Conservation (phyloP, 2,329 filamentous ascomycete species). For the Colletotrichum sp. region DNA sequence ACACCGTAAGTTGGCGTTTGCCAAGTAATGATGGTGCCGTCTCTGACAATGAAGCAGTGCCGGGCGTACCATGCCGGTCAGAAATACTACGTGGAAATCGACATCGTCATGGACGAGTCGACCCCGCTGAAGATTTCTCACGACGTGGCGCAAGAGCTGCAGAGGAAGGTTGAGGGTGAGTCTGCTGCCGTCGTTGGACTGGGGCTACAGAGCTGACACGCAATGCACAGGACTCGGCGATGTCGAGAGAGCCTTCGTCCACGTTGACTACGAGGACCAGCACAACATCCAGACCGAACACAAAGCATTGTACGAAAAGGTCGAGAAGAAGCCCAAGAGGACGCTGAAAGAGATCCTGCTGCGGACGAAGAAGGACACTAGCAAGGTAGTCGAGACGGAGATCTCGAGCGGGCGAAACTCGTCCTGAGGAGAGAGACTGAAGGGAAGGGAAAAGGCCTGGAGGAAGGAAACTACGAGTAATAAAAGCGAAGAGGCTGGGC, state of each 20-base stretch:
- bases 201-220: neutral
- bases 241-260: constrained; percentile 51
- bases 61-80: constrained; percentile 67
- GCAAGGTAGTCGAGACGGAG: constrained; percentile 1
- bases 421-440: neutral
- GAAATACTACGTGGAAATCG: constrained; percentile 66
- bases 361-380: constrained; percentile 19
- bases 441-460: neutral
- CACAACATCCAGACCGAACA: constrained; percentile 47
- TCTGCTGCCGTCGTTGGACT: neutral
- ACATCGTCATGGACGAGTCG: constrained; percentile 63
- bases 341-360: constrained; percentile 38
- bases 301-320: constrained; percentile 43
- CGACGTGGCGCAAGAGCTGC: constrained; percentile 63
- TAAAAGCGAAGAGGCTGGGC: neutral
- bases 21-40: neutral
- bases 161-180: constrained; percentile 63
- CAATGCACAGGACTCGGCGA: constrained; percentile 31
- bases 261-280: constrained; percentile 48
- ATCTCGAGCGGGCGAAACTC: neutral
- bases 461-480: neutral
- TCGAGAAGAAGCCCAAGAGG: constrained; percentile 30
- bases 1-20: constrained; percentile 44
- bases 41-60: constrained; percentile 36
- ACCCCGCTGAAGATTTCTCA: constrained; percentile 61